Evolutionary conservation across 352 stramenopile species (phyloP).

Genomic region (Phytophthora lateralis): DNA sequence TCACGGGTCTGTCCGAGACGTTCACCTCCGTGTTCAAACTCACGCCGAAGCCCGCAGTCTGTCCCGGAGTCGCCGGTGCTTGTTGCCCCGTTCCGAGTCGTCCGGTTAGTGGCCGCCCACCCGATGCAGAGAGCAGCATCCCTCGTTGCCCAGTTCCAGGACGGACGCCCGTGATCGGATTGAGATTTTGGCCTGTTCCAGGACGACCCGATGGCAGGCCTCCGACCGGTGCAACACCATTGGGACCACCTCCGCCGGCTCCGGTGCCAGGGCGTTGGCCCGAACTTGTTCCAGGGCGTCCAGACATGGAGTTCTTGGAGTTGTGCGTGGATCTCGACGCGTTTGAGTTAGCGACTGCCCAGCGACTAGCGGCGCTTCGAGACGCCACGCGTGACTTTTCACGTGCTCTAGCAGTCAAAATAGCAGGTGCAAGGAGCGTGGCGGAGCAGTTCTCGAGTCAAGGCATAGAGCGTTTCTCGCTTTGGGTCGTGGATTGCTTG

Average conservation of each 20-base stretch:
- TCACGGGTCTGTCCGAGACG: conserved; percentile 91
- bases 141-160: conserved; percentile 61
- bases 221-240: conserved; percentile 20
- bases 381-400: conserved; percentile 20
- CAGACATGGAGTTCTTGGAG: conserved; percentile 18
- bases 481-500: background rate
- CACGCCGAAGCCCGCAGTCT: conserved; percentile 73
- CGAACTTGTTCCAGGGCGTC: conserved; percentile 55
- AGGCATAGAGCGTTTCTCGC: conserved; percentile 8
- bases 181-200: conserved; percentile 64
- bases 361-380: conserved; percentile 5
- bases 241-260: conserved; percentile 38
- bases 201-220: conserved; percentile 40
- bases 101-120: conserved; percentile 57
- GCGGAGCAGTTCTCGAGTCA: conserved; percentile 15
- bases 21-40: conserved; percentile 92
- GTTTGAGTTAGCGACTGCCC: conserved; percentile 13
- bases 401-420: background rate
- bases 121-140: conserved; percentile 52
- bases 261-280: conserved; percentile 65
- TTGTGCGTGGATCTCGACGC: conserved; percentile 19
- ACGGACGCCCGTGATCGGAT: conserved; percentile 58
- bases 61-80: conserved; percentile 60
- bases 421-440: conserved; percentile 27
- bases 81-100: conserved; percentile 60